Percentiles rank a stretch among this genome's conserved stretches.
Conservation (phyloP, 345 rosid genomes). For the Ceriops zippeliana region DNA sequence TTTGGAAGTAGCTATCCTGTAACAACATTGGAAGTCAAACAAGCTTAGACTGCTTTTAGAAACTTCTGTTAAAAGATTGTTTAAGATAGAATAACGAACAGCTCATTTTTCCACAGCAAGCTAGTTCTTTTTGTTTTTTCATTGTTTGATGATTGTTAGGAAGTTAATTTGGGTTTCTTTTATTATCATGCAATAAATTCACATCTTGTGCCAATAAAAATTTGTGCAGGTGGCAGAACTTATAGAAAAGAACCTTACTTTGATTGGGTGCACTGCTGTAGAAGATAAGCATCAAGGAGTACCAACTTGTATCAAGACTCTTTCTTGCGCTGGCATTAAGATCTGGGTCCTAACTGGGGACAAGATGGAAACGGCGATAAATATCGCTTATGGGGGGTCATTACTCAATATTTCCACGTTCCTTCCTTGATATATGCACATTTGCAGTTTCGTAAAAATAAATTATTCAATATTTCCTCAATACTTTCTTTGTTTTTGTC, state of each 20-base stretch:
- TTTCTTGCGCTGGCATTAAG: conserved; percentile 97
- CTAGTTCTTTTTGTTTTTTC: neutral
- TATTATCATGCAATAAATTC: conserved; percentile 1
- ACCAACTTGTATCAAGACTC: conserved; percentile 91
- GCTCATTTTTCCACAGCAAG: neutral
- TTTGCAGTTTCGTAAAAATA: conserved; percentile 10
- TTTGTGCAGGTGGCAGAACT: conserved; percentile 84
- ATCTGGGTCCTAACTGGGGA: conserved; percentile 99
- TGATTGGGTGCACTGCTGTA: conserved; percentile 96
- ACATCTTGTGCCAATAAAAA: conserved; percentile 15
- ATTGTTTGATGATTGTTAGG: neutral
- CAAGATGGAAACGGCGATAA: conserved; percentile 98
- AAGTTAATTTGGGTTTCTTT: neutral
- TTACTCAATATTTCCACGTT: conserved; percentile 2
- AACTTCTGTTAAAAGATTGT: conserved; percentile 3
- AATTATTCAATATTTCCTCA: conserved; percentile 1
- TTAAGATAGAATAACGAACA: neutral
- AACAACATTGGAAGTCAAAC: neutral
- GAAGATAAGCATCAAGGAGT: conserved; percentile 99
- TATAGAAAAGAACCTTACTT: conserved; percentile 80
- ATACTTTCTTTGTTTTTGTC: neutral
- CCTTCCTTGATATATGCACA: neutral
- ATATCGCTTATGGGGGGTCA: conserved; percentile 88
- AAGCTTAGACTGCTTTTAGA: neutral
- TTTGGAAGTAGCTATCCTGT: neutral